Percentiles rank a stretch among this genome's conserved stretches.
Conservation (phyloP, 495 filamentous ascomycete species). For the Xylaria intraflava region DNA sequence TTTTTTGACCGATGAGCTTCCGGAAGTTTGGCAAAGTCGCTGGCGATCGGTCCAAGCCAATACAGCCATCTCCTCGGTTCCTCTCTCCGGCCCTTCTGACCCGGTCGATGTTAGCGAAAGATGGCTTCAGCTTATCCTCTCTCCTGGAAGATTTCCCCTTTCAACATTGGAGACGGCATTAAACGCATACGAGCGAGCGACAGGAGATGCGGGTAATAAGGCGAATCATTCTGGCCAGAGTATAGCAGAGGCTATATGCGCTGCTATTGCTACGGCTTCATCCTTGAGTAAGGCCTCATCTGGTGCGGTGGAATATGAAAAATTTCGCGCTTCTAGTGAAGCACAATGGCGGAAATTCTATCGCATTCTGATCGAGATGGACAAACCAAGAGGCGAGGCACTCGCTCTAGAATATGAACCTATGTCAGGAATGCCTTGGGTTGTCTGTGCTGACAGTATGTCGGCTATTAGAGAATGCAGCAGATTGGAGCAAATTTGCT, state of each 20-base stretch:
- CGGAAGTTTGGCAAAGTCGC: slow-evolving; percentile 55
- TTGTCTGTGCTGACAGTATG: slow-evolving; percentile 71
- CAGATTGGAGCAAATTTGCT: slow-evolving; percentile 60
- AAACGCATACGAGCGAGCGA: slow-evolving; percentile 60
- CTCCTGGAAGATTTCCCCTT: slow-evolving; percentile 68
- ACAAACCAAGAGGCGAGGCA: slow-evolving; percentile 74
- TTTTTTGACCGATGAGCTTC: slow-evolving; percentile 25
- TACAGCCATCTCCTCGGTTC: slow-evolving; percentile 48
- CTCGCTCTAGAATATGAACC: slow-evolving; percentile 69
- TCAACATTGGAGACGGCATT: slow-evolving; percentile 79
- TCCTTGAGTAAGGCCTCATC: slow-evolving; percentile 52
- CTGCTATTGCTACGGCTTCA: slow-evolving; percentile 58
- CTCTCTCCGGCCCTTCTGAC: slow-evolving; percentile 52
- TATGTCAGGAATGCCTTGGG: slow-evolving; percentile 67
- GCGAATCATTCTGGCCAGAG: slow-evolving; percentile 37
- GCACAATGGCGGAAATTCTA: slow-evolving; percentile 87
- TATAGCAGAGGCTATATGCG: slow-evolving; percentile 63
- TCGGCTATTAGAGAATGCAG: slow-evolving; percentile 74
- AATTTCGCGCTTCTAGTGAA: slow-evolving; percentile 63
- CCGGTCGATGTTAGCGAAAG: slow-evolving; percentile 57
- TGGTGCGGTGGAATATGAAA: slow-evolving; percentile 64
- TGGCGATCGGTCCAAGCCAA: slow-evolving; percentile 72
- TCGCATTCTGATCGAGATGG: slow-evolving; percentile 74
- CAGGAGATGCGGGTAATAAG: slow-evolving; percentile 35
- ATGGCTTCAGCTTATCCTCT: slow-evolving; percentile 71